Base-by-base conservation (phyloP, 1,284 basidiomycete species). In the Leccinum pachyderme region DNA sequence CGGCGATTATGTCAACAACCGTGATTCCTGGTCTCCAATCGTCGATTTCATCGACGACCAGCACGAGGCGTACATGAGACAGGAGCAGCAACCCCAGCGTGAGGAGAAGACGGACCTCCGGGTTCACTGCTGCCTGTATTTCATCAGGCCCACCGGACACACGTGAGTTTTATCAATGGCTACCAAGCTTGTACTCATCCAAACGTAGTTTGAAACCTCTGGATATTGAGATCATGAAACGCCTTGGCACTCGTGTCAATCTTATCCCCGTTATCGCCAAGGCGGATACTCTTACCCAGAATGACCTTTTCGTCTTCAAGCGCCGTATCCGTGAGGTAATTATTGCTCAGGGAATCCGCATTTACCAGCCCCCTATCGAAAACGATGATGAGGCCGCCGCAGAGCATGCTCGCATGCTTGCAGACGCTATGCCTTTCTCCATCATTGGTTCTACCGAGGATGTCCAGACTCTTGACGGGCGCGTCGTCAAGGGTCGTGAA, bases 41-140 rank as follows among this genome's bases (percentile, higher is more conserved):
- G 89, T 99, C 70, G 96, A 99, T 74, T 99, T 99, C 74, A 94
- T 99, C 67, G 97, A 99, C 73, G 97, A 99, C 80, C 96, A 99
- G 78, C 96, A 99, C 73, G 97, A 99, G 76, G 89, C 91, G 31
- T 99, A 96, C 77, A 98, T 99, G 96, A 86, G 96, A 56, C 96
- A 99, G 77, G 96, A 99, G 77, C 97, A 99, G 76, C 97, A 99
- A 74, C 97, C 97, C 9, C 86, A 93, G 76, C 83, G 97, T 57
- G 80, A 77, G 58, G 92, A 96, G 65, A 98, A 98, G 81, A 92
- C 89, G 47, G 96, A 99, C 77, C 78, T 98, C 63, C 80, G 96
- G 50, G 95, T 99, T 8, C 96, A 99, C 70, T 95, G 95, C 2
- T 99, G 97, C 75, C 74, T 99, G 62, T 99, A 97, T 79, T 99